Evolutionary conservation across 148 eudicot species (phyloP).

Genomic region (Rheum nobile): DNA sequence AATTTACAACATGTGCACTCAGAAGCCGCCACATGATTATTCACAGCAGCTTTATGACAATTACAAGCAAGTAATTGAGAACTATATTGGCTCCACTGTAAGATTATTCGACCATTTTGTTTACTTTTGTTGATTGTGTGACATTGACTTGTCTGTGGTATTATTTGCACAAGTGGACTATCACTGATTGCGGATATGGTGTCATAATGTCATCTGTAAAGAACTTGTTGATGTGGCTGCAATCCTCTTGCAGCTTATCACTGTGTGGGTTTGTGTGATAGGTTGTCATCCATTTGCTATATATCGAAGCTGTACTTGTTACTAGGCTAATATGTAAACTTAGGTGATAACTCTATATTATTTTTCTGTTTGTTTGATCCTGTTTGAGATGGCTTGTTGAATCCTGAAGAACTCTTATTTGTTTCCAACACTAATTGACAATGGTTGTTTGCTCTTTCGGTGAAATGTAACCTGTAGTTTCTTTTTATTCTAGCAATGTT

Average conservation of each 20-base stretch:
- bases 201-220: background rate
- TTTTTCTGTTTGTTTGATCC: background rate
- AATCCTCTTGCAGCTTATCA: background rate
- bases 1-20: conserved; percentile 32
- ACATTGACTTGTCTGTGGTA: background rate
- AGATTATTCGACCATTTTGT: conserved; percentile 5
- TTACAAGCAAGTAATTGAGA: conserved; percentile 13
- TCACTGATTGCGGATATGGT: conserved; percentile 2
- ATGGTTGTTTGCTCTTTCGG: background rate
- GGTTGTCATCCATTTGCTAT: background rate
- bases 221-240: too few species aligned
- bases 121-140: background rate
- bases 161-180: background rate
- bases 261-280: background rate
- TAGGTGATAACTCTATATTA: background rate
- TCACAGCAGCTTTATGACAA: conserved; percentile 16
- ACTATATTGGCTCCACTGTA: conserved; percentile 18
- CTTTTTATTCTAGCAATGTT: background rate
- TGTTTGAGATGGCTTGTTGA: background rate
- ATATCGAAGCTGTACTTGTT: too few species aligned
- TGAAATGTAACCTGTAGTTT: background rate
- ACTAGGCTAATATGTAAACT: background rate
- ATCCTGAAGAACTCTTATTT: background rate
- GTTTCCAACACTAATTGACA: background rate
- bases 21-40: conserved; percentile 23